Base-by-base conservation (phyloP, 1,284 basidiomycete species). In the Fistulina hepatica region DNA sequence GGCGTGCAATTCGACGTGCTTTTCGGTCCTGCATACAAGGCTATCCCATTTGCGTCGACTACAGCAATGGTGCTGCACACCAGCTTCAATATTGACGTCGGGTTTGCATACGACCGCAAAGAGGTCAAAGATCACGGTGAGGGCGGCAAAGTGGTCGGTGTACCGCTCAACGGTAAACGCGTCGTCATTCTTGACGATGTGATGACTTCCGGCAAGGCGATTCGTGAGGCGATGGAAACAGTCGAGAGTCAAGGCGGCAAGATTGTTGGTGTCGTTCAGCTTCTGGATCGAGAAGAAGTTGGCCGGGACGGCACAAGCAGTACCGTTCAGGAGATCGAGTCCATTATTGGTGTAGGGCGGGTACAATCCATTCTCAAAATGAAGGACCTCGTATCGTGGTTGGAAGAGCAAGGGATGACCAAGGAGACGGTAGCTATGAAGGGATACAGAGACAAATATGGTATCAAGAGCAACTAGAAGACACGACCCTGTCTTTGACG, bases 11-110 rank as follows among this genome's bases (percentile, higher is more conserved):
- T 97, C 50, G 91, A 95, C 51, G 75, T 97, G 30, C 71, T 97
- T 21, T 97, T 97, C 53, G 95, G 94, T 0, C 95, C 94, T 0
- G 94, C 95, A 3, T 98, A 98, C 69, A 98, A 98, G 64, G 94
- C 92, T 27, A 98, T 98, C 53, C 79, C 94, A 0, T 77, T 99
- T 34, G 93, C 91, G 0, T 85, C 94, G 0, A 77, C 85, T 33
- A 92, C 93, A 1, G 71, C 86, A 2, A 71, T 95, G 19, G 71
- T 82, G 21, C 69, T 98, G 23, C 70, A 79, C 44, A 69, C 76
- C 23, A 65, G 74, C 41, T 71, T 89, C 52, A 62, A 65, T 3
- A 67, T 79, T 34, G 65, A 79, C 33, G 76, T 92, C 21, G 84
- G 84, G 0, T 89, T 88, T 51, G 83, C 84, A 23, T 97, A 93